Base-by-base conservation (phyloP, 83 land plant genomes). In the Thuja plicata region DNA sequence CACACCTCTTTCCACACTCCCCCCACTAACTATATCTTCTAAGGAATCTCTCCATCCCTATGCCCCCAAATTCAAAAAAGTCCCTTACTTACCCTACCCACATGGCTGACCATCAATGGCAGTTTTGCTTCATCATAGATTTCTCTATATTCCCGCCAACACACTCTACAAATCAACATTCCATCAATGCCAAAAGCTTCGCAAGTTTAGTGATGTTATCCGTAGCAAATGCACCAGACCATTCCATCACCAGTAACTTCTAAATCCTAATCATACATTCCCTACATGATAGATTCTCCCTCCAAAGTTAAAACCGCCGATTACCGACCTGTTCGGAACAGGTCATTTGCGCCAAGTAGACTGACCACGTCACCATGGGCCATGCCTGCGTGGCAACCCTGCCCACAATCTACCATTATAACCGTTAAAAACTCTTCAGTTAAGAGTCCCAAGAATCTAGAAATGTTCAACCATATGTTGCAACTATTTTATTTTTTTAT, bases 21-120 rank as follows among this genome's bases (percentile, higher is more conserved):
- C 16, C 85, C 85, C 85, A 82, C 85, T 82, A 82, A 32, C 52
- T 45, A 3, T 1, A 8, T 24, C 70, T 27, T 54, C 41, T 3
- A 46, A 9, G 55, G 85, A 83, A 83, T 83, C 85, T 83, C 52
- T 83, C 30, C 48, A 83, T 83, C 85, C 48, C 52, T 48, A 46
- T 80, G 50, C 21, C 84, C 84, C 46, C 8, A 24, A 24, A 48
- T 46, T 57, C n/a, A 83, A 45, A 43, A 1, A 46, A 27, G 9
- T 35, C 4, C 54, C 32, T 34, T 54, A 3, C 57, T 54, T 46
- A 54, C 57, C 57, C 19, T 19, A 30, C 85, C 57, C 85, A 83
- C 85, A 83, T 83, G 85, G 57, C 85, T 46, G 16, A 27, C 48
- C 85, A 83, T 83, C 84, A 80, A 24, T 41, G 50, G 43, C 8